A percentile compares a stretch with the other conserved stretches of the same genome.
Evolutionary conservation across 1,284 basidiomycete genomes (phyloP).

Genomic region (Quambalaria eucalypti): DNA sequence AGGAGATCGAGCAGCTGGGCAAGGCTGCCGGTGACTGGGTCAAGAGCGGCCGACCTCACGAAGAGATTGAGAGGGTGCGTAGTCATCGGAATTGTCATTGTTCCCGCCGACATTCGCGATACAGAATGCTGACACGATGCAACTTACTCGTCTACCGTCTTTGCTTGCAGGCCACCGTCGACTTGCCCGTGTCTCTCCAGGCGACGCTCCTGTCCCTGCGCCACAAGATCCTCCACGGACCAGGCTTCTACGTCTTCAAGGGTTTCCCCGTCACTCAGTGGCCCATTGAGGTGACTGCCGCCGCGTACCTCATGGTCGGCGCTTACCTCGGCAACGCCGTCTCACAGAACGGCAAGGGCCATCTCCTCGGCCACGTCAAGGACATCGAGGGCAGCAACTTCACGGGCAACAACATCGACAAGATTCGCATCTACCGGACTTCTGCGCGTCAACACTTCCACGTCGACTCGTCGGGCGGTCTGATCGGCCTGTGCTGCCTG

Average conservation of each 20-base stretch:
- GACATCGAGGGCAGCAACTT: slow-evolving; percentile 49
- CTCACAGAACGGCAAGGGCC: slow-evolving; percentile 49
- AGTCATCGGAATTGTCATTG: neutral
- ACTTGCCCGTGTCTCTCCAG: slow-evolving; percentile 22
- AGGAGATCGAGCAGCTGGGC: slow-evolving; percentile 27
- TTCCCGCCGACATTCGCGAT: neutral
- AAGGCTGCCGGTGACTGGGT: slow-evolving; percentile 22
- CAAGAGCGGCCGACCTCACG: slow-evolving; percentile 24
- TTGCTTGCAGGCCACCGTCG: slow-evolving; percentile 29
- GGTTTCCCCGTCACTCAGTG: slow-evolving; percentile 48
- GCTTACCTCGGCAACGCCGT: slow-evolving; percentile 46
- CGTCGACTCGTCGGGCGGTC: slow-evolving; percentile 38
- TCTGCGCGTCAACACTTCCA: slow-evolving; percentile 50
- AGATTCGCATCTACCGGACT: slow-evolving; percentile 49
- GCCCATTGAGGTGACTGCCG: slow-evolving; percentile 45
- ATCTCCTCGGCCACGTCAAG: slow-evolving; percentile 50
- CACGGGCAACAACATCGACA: slow-evolving; percentile 47
- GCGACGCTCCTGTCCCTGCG: slow-evolving; percentile 18
- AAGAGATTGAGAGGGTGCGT: slow-evolving; percentile 27
- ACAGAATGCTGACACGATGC: slow-evolving; percentile 18
- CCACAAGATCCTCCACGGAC: slow-evolving; percentile 22
- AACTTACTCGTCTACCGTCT: slow-evolving; percentile 8
- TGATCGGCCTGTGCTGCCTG: slow-evolving; percentile 50
- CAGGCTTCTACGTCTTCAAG: slow-evolving; percentile 49
- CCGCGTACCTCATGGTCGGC: slow-evolving; percentile 49